Evolutionary conservation across 202 grass and related monocot species (phyloP).

Genomic region (Setaria italica): DNA sequence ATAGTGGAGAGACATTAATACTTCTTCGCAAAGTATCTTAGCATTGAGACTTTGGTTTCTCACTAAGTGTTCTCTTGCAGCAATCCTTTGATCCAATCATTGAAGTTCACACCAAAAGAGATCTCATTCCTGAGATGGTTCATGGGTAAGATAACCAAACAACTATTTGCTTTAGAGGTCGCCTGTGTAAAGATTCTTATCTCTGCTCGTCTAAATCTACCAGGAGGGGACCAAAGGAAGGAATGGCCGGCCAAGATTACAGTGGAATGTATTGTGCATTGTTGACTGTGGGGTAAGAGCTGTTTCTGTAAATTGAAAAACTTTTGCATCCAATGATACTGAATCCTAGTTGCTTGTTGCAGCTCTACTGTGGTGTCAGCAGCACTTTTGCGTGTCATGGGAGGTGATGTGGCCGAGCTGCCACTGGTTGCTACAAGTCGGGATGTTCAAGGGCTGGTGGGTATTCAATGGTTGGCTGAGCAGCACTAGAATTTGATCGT

Average conservation of each 20-base stretch:
- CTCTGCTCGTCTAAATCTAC: constrained; percentile 31
- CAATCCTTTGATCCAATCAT: constrained; percentile 99
- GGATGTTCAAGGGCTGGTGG: constrained; percentile 89
- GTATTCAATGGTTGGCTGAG: constrained; percentile 1
- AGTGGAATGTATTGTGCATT: constrained; percentile 93
- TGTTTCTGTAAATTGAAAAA: constrained; percentile 22
- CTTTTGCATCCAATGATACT: not conserved
- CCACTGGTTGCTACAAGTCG: constrained; percentile 94
- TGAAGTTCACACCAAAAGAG: constrained; percentile 64
- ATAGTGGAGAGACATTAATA: not conserved
- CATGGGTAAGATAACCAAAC: constrained; percentile 65
- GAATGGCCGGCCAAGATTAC: constrained; percentile 93
- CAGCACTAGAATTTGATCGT: constrained; percentile 16
- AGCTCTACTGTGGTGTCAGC: constrained; percentile 89
- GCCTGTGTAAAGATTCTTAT: constrained; percentile 21
- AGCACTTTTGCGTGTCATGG: constrained; percentile 87
- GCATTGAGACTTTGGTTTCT: constrained; percentile 6
- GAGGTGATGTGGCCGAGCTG: constrained; percentile 82
- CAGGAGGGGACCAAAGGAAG: constrained; percentile 77
- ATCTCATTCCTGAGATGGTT: constrained; percentile 98
- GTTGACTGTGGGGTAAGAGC: constrained; percentile 80
- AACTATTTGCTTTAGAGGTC: not conserved
- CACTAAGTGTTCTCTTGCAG: constrained; percentile 47
- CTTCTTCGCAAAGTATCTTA: constrained; percentile 23
- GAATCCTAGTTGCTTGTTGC: constrained; percentile 22